Conservation (phyloP, 2,329 filamentous ascomycete genomes). For the Lasiodiplodia theobromae region DNA sequence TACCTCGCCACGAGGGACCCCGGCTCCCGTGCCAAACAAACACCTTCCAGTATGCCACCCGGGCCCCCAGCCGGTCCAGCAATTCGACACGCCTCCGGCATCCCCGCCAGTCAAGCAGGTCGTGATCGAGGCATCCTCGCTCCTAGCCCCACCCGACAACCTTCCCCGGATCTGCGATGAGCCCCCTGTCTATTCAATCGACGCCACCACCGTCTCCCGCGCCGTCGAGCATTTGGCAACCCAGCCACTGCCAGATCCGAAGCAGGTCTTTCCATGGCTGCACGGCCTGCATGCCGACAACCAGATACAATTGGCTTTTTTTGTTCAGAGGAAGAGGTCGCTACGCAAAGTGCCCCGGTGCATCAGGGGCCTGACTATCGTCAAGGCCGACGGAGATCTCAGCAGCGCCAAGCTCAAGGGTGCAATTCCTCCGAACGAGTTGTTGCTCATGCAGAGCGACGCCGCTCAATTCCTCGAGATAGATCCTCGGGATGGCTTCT, state of each 20-base stretch:
- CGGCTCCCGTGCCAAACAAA: slow-evolving; percentile 79
- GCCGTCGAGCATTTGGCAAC: slow-evolving; percentile 78
- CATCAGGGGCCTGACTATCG: slow-evolving; percentile 80
- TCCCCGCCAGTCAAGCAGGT: slow-evolving; percentile 69
- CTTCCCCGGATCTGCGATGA: slow-evolving; percentile 54
- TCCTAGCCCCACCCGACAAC: slow-evolving; percentile 74
- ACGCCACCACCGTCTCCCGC: slow-evolving; percentile 70
- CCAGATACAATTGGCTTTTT: slow-evolving; percentile 87
- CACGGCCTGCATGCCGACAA: slow-evolving; percentile 92
- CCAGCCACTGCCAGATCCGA: slow-evolving; percentile 82
- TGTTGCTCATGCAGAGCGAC: slow-evolving; percentile 63
- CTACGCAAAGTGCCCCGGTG: slow-evolving; percentile 75
- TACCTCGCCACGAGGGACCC: slow-evolving; percentile 61
- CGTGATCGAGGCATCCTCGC: slow-evolving; percentile 67
- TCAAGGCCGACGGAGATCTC: slow-evolving; percentile 88
- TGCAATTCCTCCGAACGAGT: slow-evolving; percentile 81
- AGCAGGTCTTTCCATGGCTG: slow-evolving; percentile 93
- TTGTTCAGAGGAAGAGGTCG: slow-evolving; percentile 77
- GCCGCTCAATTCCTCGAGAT: slow-evolving; percentile 75
- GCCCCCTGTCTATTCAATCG: slow-evolving; percentile 75
- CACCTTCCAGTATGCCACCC: slow-evolving; percentile 90
- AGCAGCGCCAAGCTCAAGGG: slow-evolving; percentile 80
- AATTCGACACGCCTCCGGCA: slow-evolving; percentile 55
- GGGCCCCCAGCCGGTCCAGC: slow-evolving; percentile 64
- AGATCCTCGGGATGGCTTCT: slow-evolving; percentile 90